These are phyloP conservation scores for Leptoxyphium fumago DNA, from an alignment of 2,329 filamentous ascomycete species.

Conservation along the genomic window DNA sequence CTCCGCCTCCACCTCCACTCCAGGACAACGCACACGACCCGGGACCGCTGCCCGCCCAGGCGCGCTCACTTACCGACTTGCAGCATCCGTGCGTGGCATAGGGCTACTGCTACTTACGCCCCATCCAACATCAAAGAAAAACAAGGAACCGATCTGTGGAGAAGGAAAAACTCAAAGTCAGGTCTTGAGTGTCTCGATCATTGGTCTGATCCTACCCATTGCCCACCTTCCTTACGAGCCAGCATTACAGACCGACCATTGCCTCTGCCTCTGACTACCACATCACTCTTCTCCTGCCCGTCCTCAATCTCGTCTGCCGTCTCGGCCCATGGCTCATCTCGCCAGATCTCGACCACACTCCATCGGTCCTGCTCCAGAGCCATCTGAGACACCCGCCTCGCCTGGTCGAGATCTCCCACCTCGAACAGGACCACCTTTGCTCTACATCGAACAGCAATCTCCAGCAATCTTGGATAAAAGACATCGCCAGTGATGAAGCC, in stretches of 20 bases:
- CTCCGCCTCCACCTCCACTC: too few species aligned
- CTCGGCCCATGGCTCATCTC: constrained; percentile 45
- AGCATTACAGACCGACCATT: constrained; percentile 31
- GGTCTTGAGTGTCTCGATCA: neutral
- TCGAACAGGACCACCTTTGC: constrained; percentile 52
- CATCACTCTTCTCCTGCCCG: neutral
- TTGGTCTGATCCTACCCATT: constrained; percentile 3
- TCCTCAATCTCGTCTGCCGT: constrained; percentile 16
- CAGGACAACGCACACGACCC: too few species aligned
- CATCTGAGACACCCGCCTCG: constrained; percentile 43
- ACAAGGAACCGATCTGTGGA: neutral
- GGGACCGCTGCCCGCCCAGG: neutral
- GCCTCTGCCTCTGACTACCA: constrained; percentile 24
- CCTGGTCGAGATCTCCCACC: constrained; percentile 56
- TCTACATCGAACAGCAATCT: constrained; percentile 34
- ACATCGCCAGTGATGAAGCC: constrained; percentile 11
- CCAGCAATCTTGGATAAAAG: constrained; percentile 55
- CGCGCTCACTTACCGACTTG: neutral
- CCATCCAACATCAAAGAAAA: too few species aligned
- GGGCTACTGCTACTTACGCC: too few species aligned
- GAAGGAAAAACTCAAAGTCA: neutral
- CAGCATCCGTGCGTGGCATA: neutral
- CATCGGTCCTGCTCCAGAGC: constrained; percentile 23
- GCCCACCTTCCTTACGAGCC: constrained; percentile 16
- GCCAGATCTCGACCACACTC: constrained; percentile 50